Percentiles rank a stretch among this genome's conserved stretches.
Conservation (phyloP, 305 asterid species). For the Fraxinus latifolia region DNA sequence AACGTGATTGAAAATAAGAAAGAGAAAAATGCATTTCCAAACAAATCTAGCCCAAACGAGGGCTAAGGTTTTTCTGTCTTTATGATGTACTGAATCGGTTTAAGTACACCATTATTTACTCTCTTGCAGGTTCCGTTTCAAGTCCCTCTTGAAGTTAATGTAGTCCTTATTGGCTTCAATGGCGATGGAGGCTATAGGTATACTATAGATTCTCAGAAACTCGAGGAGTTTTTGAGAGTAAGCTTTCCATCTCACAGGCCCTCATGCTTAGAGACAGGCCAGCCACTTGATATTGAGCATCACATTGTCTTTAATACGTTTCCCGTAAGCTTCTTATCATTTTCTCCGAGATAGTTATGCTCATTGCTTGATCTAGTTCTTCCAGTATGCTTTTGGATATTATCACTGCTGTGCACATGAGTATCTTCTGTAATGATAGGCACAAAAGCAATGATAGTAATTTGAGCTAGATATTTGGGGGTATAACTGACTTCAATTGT, state of each 20-base stretch:
- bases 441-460: background rate
- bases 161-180: constrained; percentile 86
- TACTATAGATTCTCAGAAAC: constrained; percentile 63
- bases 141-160: constrained; percentile 96
- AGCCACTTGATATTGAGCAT: constrained; percentile 94
- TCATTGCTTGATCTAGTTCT: constrained; percentile 17
- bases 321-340: constrained; percentile 54
- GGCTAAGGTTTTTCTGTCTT: background rate
- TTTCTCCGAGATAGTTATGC: constrained; percentile 14
- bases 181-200: constrained; percentile 94
- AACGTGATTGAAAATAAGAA: background rate
- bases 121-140: constrained; percentile 86
- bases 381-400: background rate
- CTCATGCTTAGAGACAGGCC: constrained; percentile 89
- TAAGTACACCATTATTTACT: constrained; percentile 13
- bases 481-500: background rate
- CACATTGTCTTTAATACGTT: constrained; percentile 75
- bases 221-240: constrained; percentile 86
- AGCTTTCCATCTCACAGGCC: constrained; percentile 87
- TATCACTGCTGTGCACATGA: background rate
- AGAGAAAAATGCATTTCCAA: background rate
- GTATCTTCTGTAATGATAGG: background rate
- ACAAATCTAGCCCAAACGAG: background rate
- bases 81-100: constrained; percentile 6
- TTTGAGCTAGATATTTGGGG: constrained; percentile 4